phyloP scores from a whole-genome alignment of 345 rosid species.

The Boechera retrofracta region DNA sequence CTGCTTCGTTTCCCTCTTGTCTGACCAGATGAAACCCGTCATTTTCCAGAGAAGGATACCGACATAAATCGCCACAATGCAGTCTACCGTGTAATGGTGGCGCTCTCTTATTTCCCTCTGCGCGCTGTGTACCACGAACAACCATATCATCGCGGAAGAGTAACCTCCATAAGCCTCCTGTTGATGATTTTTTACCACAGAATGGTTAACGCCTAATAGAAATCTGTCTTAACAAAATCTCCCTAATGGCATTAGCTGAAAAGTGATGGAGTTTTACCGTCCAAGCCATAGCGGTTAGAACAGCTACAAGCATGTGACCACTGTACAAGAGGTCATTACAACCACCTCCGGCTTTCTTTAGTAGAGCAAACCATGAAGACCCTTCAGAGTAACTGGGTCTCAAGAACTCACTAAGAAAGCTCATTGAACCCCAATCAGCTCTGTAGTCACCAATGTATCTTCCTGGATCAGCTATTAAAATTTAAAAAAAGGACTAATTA shows the following conservation, averaged over 20 bases:
- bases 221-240: slow-evolving; percentile 9
- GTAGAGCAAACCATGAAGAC: slow-evolving; percentile 72
- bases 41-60: slow-evolving; percentile 94
- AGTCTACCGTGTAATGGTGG: slow-evolving; percentile 89
- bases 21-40: slow-evolving; percentile 86
- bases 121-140: slow-evolving; percentile 79
- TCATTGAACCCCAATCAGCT: slow-evolving; percentile 89
- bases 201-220: neutral
- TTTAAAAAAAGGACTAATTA: neutral
- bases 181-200: slow-evolving; percentile 27
- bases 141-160: slow-evolving; percentile 83
- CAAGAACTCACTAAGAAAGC: slow-evolving; percentile 79
- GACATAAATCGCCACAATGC: slow-evolving; percentile 84
- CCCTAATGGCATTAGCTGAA: neutral
- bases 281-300: slow-evolving; percentile 98
- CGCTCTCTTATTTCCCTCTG: slow-evolving; percentile 91
- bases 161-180: slow-evolving; percentile 96
- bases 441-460: slow-evolving; percentile 57
- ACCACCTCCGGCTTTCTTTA: slow-evolving; percentile 94
- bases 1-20: slow-evolving; percentile 47
- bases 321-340: slow-evolving; percentile 97
- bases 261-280: slow-evolving; percentile 54
- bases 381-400: slow-evolving; percentile 76
- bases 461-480: slow-evolving; percentile 58
- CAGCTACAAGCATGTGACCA: slow-evolving; percentile 97